A percentile compares a stretch with the other conserved stretches of the same genome.
Conservation (phyloP, 257 asterid genomes). For the Primulina eburnea region DNA sequence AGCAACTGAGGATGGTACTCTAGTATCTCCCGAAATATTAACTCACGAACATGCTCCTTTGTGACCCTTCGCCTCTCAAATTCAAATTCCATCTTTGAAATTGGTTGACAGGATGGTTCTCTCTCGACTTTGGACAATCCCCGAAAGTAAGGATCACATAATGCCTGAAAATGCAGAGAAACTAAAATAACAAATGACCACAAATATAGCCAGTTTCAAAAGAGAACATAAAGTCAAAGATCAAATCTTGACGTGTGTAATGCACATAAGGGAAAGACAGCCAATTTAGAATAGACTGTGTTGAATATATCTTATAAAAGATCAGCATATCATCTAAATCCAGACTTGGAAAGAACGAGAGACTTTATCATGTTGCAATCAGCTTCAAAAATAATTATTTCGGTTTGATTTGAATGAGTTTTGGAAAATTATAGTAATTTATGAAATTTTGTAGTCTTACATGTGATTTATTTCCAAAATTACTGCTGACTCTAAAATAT, state of each 20-base stretch:
- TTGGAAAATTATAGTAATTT: too few relatives aligned
- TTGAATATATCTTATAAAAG: background rate
- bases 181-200: background rate
- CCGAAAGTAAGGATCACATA: constrained; percentile 81
- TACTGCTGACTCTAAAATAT: too few relatives aligned
- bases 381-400: background rate
- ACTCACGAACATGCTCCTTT: constrained; percentile 71
- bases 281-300: background rate
- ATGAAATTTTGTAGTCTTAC: too few relatives aligned
- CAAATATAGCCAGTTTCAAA: constrained; percentile 6
- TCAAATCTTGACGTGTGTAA: background rate
- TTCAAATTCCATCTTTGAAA: constrained; percentile 76
- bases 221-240: constrained; percentile 4
- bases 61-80: constrained; percentile 86
- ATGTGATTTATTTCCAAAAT: too few relatives aligned
- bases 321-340: background rate
- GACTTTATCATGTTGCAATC: background rate
- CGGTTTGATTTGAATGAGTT: too few relatives aligned
- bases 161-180: constrained; percentile 43
- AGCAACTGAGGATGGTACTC: constrained; percentile 87
- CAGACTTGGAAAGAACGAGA: background rate
- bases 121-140: constrained; percentile 74
- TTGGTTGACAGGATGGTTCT: constrained; percentile 78
- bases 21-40: constrained; percentile 75
- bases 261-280: background rate